Percentiles rank a stretch among this genome's conserved stretches.
phyloP scores from a whole-genome alignment of 176 grass and related monocot genomes.

The Thinopyrum elongatum region DNA sequence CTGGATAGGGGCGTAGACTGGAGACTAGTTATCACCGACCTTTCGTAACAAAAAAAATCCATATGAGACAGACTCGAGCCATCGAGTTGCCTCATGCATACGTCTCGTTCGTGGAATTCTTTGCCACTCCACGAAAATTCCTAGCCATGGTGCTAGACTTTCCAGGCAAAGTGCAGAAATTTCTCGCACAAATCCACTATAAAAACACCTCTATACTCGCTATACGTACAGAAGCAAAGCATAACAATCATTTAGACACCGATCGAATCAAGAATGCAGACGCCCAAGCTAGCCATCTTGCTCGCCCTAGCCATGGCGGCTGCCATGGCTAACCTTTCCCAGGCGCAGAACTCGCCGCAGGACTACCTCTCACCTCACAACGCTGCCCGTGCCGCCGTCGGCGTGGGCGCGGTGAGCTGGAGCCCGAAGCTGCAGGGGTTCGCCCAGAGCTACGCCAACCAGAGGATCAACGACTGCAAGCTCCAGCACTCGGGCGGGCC shows the following conservation, averaged over 20 bases:
- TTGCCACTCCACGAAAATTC: neutral
- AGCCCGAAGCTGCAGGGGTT: constrained; percentile 16
- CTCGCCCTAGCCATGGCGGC: neutral
- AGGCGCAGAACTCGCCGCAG: neutral
- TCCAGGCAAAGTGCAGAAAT: neutral
- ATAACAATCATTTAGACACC: neutral
- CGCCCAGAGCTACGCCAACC: constrained; percentile 21
- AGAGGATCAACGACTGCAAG: constrained; percentile 29
- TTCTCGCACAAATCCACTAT: neutral
- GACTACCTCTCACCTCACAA: constrained; percentile 25
- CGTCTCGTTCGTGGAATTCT: neutral
- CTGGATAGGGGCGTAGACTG: neutral
- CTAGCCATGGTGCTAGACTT: neutral
- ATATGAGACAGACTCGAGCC: neutral
- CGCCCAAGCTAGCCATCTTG: neutral
- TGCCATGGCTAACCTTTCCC: neutral
- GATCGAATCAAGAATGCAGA: neutral
- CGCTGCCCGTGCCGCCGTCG: constrained; percentile 12
- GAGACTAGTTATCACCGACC: neutral
- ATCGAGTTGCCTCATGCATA: neutral
- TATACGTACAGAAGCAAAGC: neutral
- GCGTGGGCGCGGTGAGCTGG: constrained; percentile 30
- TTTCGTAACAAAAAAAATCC: neutral
- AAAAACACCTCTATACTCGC: neutral
- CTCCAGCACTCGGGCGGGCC: constrained; percentile 29